Evolutionary conservation across 352 stramenopile genomes (phyloP).

Genomic region (Phytopythium aichiense): DNA sequence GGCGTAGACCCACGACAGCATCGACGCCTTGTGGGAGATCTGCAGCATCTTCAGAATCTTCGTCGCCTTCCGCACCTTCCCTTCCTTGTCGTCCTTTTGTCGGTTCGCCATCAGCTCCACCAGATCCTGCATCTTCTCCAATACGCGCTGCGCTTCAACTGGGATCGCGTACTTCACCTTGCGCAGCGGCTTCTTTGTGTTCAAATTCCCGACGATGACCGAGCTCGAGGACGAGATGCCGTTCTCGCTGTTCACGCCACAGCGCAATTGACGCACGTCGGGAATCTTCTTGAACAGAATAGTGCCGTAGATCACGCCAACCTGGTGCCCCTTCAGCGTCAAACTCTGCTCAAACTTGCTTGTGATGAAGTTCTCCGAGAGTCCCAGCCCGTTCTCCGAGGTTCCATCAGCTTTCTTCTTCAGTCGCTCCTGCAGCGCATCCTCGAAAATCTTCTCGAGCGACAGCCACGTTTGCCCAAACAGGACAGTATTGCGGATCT

Average conservation of each 20-base stretch:
- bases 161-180: slow-evolving; percentile 83
- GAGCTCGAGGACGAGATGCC: slow-evolving; percentile 86
- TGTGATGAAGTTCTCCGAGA: slow-evolving; percentile 73
- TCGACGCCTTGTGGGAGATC: slow-evolving; percentile 87
- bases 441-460: slow-evolving; percentile 87
- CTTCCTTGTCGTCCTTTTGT: slow-evolving; percentile 89
- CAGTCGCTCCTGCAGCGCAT: slow-evolving; percentile 82
- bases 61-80: slow-evolving; percentile 85
- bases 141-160: slow-evolving; percentile 77
- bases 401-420: slow-evolving; percentile 70
- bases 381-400: slow-evolving; percentile 43
- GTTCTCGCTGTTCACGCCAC: slow-evolving; percentile 84
- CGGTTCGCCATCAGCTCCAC: slow-evolving; percentile 85
- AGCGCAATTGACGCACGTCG: slow-evolving; percentile 82
- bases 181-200: slow-evolving; percentile 53
- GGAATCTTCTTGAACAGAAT: slow-evolving; percentile 89
- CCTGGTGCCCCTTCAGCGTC: slow-evolving; percentile 83
- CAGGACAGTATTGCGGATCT: slow-evolving; percentile 81
- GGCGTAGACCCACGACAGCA: slow-evolving; percentile 87
- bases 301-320: slow-evolving; percentile 84
- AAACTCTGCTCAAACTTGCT: slow-evolving; percentile 86
- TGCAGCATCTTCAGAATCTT: slow-evolving; percentile 90
- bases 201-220: slow-evolving; percentile 71
- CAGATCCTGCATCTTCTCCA: slow-evolving; percentile 88
- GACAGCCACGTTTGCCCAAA: slow-evolving; percentile 88